Percentiles rank a stretch among this genome's conserved stretches.
Evolutionary conservation across 768 basidiomycete species (phyloP).

Genomic region (Dentipellis fragilis): DNA sequence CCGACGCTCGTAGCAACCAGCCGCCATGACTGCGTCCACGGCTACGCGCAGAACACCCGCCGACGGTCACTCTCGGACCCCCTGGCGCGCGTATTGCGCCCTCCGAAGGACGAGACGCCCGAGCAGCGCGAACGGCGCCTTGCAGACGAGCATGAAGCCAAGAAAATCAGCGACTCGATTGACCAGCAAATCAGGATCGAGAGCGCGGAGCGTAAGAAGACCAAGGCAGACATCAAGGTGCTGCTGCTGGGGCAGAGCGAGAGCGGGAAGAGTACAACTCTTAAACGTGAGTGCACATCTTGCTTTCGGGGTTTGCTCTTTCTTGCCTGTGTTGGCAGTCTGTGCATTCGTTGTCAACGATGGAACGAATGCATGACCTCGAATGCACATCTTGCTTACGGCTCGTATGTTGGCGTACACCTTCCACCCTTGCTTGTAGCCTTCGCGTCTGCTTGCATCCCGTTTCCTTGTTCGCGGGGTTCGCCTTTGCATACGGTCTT

Average conservation of each 20-base stretch:
- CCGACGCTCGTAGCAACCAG: background rate
- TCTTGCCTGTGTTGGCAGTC: too few relatives aligned
- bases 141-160: slow-evolving; percentile 59
- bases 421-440: too few relatives aligned
- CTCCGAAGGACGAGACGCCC: slow-evolving; percentile 64
- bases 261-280: slow-evolving; percentile 81
- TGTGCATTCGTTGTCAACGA: too few relatives aligned
- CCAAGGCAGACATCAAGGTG: slow-evolving; percentile 59
- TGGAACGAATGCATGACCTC: too few relatives aligned
- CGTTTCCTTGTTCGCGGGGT: too few relatives aligned
- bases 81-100: slow-evolving; percentile 53
- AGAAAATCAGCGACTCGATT: slow-evolving; percentile 64
- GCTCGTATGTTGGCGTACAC: too few relatives aligned
- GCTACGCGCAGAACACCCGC: slow-evolving; percentile 3
- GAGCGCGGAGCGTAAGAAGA: slow-evolving; percentile 46
- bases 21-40: slow-evolving; percentile 7
- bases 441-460: too few relatives aligned
- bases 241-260: slow-evolving; percentile 82
- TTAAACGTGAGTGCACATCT: slow-evolving; percentile 61
- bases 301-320: background rate
- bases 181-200: slow-evolving; percentile 71
- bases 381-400: too few relatives aligned
- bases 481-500: too few relatives aligned
- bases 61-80: slow-evolving; percentile 55
- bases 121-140: slow-evolving; percentile 57